phyloP scores from a whole-genome alignment of 345 rosid species.

The Crucihimalaya himalaica region DNA sequence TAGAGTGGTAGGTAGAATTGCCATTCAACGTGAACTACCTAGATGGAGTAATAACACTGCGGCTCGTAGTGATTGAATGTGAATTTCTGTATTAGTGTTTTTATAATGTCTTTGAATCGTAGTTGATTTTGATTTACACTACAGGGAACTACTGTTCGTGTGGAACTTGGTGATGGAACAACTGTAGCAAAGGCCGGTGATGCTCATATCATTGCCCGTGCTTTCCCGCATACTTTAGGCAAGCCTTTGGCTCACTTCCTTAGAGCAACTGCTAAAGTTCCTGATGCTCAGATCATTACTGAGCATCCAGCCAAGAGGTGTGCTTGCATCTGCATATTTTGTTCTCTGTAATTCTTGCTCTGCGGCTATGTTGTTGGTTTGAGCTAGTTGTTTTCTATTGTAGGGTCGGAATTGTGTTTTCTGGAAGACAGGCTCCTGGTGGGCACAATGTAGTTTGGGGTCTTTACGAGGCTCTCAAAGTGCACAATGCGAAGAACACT shows the following conservation, averaged over 20 bases:
- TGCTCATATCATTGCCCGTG: slow-evolving; percentile 59
- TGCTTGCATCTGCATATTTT: neutral
- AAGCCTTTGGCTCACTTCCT: slow-evolving; percentile 96
- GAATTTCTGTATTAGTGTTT: slow-evolving; percentile 7
- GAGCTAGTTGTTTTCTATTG: slow-evolving; percentile 9
- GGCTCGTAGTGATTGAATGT: neutral
- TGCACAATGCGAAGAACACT: slow-evolving; percentile 66
- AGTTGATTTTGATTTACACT: slow-evolving; percentile 1
- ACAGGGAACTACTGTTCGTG: slow-evolving; percentile 96
- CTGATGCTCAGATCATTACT: slow-evolving; percentile 89
- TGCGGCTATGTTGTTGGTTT: neutral
- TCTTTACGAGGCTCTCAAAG: slow-evolving; percentile 72
- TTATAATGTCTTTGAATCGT: neutral
- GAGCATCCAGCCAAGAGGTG: slow-evolving; percentile 81
- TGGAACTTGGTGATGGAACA: slow-evolving; percentile 84
- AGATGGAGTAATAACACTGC: neutral
- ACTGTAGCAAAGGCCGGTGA: slow-evolving; percentile 64
- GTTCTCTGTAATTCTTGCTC: slow-evolving; percentile 9
- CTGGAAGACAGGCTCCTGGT: slow-evolving; percentile 98
- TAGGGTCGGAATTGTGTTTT: slow-evolving; percentile 92
- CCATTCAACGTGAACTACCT: neutral
- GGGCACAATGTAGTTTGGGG: slow-evolving; percentile 98
- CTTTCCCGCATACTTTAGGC: slow-evolving; percentile 77
- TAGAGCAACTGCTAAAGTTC: slow-evolving; percentile 75
- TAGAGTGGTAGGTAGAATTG: slow-evolving; percentile 17